Percentiles rank a stretch among this genome's conserved stretches.
Evolutionary conservation across 1,139 yeast species (phyloP).

Genomic region (Groenewaldozyma sp.): DNA sequence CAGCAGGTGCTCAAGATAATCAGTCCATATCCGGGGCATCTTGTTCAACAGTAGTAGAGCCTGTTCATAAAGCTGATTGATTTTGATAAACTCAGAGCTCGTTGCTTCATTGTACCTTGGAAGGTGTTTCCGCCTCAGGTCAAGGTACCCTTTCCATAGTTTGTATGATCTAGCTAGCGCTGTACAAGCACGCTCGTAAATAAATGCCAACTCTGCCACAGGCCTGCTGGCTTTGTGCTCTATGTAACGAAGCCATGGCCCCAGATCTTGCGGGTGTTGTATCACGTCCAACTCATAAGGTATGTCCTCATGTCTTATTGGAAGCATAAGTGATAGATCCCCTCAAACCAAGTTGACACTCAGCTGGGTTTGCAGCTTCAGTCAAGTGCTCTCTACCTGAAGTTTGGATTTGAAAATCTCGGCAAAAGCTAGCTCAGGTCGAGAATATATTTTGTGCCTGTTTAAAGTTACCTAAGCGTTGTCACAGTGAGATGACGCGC

Average conservation of each 20-base stretch:
- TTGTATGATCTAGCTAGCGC: constrained; percentile 42
- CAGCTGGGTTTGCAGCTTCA: too few relatives aligned
- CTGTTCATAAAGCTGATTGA: constrained; percentile 39
- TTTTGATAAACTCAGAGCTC: constrained; percentile 27
- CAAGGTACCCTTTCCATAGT: constrained; percentile 49
- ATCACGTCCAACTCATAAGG: constrained; percentile 41
- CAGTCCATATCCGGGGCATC: constrained; percentile 48
- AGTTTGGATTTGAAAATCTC: too few relatives aligned
- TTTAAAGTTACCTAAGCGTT: too few relatives aligned
- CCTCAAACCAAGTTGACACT: too few relatives aligned
- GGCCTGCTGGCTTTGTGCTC: constrained; percentile 31
- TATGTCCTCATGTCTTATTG: constrained; percentile 29
- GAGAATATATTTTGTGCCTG: too few relatives aligned
- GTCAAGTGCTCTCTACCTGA: too few relatives aligned
- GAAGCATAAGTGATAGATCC: too few relatives aligned
- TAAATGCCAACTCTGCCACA: constrained; percentile 33
- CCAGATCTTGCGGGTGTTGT: constrained; percentile 36
- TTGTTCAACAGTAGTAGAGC: constrained; percentile 38
- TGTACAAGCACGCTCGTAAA: constrained; percentile 46
- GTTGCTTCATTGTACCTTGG: constrained; percentile 15
- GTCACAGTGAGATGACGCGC: too few relatives aligned
- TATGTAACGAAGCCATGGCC: constrained; percentile 48
- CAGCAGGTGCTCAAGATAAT: constrained; percentile 42
- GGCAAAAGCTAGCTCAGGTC: too few relatives aligned
- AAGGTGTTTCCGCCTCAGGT: constrained; percentile 30